These are phyloP conservation scores for Yarrowia sp. DNA, from an alignment of 805 yeast genomes.

Conservation along the genomic window DNA sequence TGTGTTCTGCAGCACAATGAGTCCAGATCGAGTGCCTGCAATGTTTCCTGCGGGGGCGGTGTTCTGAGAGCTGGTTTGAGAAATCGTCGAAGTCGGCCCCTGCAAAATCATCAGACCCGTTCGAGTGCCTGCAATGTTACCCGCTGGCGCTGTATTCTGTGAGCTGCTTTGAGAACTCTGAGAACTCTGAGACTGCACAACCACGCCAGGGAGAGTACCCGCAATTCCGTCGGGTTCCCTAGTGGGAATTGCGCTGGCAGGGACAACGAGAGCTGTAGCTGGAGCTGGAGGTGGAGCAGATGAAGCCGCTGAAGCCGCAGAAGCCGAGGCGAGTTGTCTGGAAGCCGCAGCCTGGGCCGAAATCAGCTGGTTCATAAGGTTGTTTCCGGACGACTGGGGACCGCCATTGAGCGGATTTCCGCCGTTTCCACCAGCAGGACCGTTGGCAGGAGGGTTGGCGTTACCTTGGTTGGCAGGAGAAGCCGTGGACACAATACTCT, in stretches of 20 bases:
- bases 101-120: slow-evolving; percentile 10
- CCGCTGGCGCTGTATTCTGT: not conserved
- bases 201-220: not conserved
- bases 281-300: not conserved
- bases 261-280: slow-evolving; percentile 4
- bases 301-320: not conserved
- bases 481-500: slow-evolving; percentile 13
- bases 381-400: slow-evolving; percentile 12
- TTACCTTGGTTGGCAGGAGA: slow-evolving; percentile 9
- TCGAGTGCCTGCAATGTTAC: slow-evolving; percentile 32
- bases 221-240: slow-evolving; percentile 28
- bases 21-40: slow-evolving; percentile 18
- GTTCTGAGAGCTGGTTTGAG: not conserved
- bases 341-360: slow-evolving; percentile 23
- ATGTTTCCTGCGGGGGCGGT: slow-evolving; percentile 3
- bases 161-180: not conserved
- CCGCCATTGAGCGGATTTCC: slow-evolving; percentile 7
- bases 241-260: slow-evolving; percentile 16
- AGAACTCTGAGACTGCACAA: not conserved
- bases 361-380: slow-evolving; percentile 15
- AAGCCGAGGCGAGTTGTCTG: not conserved
- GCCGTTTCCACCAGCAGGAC: slow-evolving; percentile 24
- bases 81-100: not conserved
- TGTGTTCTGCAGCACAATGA: slow-evolving; percentile 17
- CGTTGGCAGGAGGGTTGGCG: slow-evolving; percentile 26